These are phyloP conservation scores for Penicillium thymicola DNA, from an alignment of 2,329 filamentous ascomycete species.

Conservation along the genomic window DNA sequence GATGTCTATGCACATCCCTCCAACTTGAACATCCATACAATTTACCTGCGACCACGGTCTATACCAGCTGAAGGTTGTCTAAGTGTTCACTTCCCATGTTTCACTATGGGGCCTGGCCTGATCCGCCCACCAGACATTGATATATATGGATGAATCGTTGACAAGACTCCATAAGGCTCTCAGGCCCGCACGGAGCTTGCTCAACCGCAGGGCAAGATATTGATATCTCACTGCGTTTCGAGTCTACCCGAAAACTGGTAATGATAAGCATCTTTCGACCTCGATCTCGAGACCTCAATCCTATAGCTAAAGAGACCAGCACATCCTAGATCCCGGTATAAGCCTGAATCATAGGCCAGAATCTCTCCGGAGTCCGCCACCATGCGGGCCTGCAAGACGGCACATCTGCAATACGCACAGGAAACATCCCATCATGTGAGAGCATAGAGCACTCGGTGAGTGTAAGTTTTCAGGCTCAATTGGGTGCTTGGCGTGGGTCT, in stretches of 20 bases:
- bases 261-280: neutral
- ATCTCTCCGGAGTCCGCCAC: neutral
- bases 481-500: no score
- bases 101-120: no score
- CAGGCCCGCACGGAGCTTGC: neutral
- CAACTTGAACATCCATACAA: neutral
- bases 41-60: neutral
- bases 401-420: neutral
- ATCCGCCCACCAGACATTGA: neutral
- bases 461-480: neutral
- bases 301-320: neutral
- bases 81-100: neutral
- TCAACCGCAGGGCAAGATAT: neutral
- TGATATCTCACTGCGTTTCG: neutral
- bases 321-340: neutral
- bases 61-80: neutral
- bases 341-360: neutral
- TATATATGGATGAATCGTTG: neutral
- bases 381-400: neutral
- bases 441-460: neutral
- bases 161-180: neutral
- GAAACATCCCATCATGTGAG: neutral
- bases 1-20: neutral
- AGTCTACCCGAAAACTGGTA: no score
- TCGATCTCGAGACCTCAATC: neutral